A percentile compares a stretch with the other conserved stretches of the same genome.
phyloP scores from a whole-genome alignment of 2,329 filamentous ascomycete species.

The Colletotrichum melonis region DNA sequence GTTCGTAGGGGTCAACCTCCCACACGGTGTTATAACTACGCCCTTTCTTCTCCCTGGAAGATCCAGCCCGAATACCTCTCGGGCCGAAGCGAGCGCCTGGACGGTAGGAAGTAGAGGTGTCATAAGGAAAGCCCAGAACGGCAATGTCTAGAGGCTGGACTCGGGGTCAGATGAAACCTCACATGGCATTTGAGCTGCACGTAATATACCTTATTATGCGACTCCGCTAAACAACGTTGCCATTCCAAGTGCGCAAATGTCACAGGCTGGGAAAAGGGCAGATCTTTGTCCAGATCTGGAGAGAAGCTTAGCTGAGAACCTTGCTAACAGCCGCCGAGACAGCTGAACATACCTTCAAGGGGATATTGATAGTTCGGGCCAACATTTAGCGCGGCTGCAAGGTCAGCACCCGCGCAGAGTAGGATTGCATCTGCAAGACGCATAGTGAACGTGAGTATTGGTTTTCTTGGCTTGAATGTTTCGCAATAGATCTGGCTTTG shows the following conservation, averaged over 20 bases:
- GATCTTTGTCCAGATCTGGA: constrained; percentile 23
- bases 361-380: neutral
- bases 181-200: neutral
- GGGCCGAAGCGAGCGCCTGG: constrained; percentile 82
- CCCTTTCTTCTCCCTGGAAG: constrained; percentile 77
- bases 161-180: neutral
- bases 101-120: constrained; percentile 23
- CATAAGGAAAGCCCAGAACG: constrained; percentile 20
- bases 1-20: constrained; percentile 5
- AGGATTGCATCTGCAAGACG: neutral
- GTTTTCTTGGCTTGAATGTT: neutral
- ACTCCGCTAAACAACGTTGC: constrained; percentile 18
- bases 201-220: constrained; percentile 10
- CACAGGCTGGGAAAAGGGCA: constrained; percentile 25
- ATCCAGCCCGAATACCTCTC: constrained; percentile 85
- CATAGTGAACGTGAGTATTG: neutral
- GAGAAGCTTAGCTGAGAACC: neutral
- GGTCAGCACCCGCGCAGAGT: neutral
- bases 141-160: constrained; percentile 6
- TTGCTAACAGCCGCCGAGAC: neutral
- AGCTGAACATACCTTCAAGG: neutral
- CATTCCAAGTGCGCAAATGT: constrained; percentile 21
- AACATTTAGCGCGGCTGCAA: neutral
- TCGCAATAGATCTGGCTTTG: neutral
- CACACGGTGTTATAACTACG: constrained; percentile 29